phyloP scores from a whole-genome alignment of 192 early-diverging fungal genomes.

The Entophlyctis helioformis region DNA sequence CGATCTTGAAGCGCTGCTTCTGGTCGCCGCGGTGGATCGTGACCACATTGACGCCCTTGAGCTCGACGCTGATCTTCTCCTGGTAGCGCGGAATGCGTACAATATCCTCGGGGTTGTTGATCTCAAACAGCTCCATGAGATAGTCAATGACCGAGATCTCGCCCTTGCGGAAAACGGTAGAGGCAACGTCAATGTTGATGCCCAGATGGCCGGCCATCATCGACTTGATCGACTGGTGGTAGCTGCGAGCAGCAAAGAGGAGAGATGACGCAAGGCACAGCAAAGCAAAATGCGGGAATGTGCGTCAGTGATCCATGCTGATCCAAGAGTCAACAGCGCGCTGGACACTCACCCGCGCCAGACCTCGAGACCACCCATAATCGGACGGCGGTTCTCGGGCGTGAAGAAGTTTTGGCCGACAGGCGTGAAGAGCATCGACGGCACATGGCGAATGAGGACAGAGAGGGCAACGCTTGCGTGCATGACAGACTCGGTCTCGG shows the following conservation, averaged over 20 bases:
- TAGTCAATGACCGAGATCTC: constrained; percentile 38
- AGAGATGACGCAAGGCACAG: too few species aligned
- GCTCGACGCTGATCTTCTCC: neutral
- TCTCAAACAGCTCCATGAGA: constrained; percentile 33
- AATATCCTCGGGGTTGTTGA: constrained; percentile 16
- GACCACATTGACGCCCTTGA: constrained; percentile 14
- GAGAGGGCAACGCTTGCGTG: constrained; percentile 10
- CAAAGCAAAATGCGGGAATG: too few species aligned
- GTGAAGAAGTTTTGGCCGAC: constrained; percentile 22
- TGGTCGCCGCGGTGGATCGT: constrained; percentile 12
- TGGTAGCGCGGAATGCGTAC: neutral
- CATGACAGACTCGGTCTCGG: constrained; percentile 10
- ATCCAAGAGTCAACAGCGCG: too few species aligned
- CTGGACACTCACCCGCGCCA: too few species aligned
- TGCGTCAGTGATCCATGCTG: too few species aligned
- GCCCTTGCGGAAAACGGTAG: constrained; percentile 22
- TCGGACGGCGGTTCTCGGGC: constrained; percentile 7
- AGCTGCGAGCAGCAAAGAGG: too few species aligned
- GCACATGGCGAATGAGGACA: constrained; percentile 18
- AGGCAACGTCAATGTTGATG: constrained; percentile 25
- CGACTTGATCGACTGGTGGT: constrained; percentile 20
- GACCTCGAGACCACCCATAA: constrained; percentile 22
- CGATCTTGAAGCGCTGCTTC: constrained; percentile 16
- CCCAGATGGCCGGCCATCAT: constrained; percentile 32
- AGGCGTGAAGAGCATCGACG: constrained; percentile 11